Percentiles rank a stretch among this genome's conserved stretches.
Evolutionary conservation across 805 yeast species (phyloP).

Genomic region (Starmerella khaoyaiensis): DNA sequence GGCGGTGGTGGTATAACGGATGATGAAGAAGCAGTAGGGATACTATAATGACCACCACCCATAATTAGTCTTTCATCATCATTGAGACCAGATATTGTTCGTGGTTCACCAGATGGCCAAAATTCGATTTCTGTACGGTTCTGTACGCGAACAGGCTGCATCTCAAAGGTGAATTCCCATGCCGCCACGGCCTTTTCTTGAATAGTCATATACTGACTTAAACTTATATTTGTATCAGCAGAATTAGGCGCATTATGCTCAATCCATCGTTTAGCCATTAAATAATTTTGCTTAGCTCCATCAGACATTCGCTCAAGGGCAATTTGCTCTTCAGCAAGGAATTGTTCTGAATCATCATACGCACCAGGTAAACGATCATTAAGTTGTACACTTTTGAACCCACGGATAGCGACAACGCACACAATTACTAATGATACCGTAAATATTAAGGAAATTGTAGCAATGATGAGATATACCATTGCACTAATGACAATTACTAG

Average conservation of each 20-base stretch:
- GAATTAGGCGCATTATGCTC: constrained; percentile 34
- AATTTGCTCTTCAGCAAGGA: constrained; percentile 48
- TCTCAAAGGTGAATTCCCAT: constrained; percentile 58
- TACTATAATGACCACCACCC: too few species aligned
- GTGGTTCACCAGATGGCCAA: constrained; percentile 35
- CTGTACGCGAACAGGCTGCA: constrained; percentile 43
- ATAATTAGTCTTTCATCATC: too few species aligned
- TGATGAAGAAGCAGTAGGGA: too few species aligned
- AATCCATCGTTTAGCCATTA: constrained; percentile 44
- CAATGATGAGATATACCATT: too few species aligned
- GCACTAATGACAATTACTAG: too few species aligned
- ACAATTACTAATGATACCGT: too few species aligned
- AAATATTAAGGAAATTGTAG: too few species aligned
- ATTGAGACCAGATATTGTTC: too few species aligned
- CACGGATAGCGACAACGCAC: constrained; percentile 14
- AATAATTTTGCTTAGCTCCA: constrained; percentile 42
- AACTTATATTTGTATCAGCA: constrained; percentile 32
- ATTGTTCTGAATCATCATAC: constrained; percentile 49
- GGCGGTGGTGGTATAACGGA: too few species aligned
- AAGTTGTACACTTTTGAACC: constrained; percentile 25
- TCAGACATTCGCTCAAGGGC: constrained; percentile 51
- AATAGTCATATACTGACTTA: constrained; percentile 51
- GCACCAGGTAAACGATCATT: constrained; percentile 41
- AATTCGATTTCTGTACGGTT: constrained; percentile 46
- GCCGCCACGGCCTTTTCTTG: constrained; percentile 84